Base-by-base conservation (phyloP, 768 basidiomycete species). In the Podaxis pistillaris region DNA sequence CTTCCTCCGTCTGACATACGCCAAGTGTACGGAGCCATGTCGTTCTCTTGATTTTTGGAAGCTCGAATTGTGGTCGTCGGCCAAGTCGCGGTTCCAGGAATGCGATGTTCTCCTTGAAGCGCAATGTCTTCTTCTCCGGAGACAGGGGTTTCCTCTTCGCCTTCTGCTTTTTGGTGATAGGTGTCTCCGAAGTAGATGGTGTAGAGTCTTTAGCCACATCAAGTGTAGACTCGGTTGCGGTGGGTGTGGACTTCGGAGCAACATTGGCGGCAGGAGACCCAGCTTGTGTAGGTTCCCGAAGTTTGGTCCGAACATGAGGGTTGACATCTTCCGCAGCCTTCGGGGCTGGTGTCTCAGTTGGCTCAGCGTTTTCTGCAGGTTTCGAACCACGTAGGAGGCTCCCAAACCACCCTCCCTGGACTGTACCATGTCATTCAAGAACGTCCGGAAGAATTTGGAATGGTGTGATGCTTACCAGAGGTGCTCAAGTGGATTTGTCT, bases 21-120 rank as follows among this genome's bases (percentile, higher is more conserved):
- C 78, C 75, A 30, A 87, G 74, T 15, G 87, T 72, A 36, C 82
- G 78, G 24, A 77, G 64, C 84, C 85, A 87, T 1, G 80, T 76
- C 13, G 76, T 74, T 36, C 80, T 72, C 41, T 80, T 75, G 41
- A 86, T 78, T 46, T 69, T 66, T 7, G 78, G 75, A 5, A 65
- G 66, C 52, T 70, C 71, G 26, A 72, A 62, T 2, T 67, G 56
- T 7, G 81, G 81, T 3, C 73, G 72, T n/a, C 71, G 70, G 0
- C 79, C 82, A 37, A 83, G 68, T 9, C 78, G 71, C 1, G 77
- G 72, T 22, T 71, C 67, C 19, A 81, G 70, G 63, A 78, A 81
- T 4, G 63, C 65, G 56, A 74, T 56, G 6, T 78, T 71, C 17
- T 73, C 63, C 30, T 76, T 68, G 65, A 83, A 81, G 17, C 73